Percentiles rank a stretch among this genome's conserved stretches.
phyloP scores from a whole-genome alignment of 345 rosid species.

The Kernera saxatilis region DNA sequence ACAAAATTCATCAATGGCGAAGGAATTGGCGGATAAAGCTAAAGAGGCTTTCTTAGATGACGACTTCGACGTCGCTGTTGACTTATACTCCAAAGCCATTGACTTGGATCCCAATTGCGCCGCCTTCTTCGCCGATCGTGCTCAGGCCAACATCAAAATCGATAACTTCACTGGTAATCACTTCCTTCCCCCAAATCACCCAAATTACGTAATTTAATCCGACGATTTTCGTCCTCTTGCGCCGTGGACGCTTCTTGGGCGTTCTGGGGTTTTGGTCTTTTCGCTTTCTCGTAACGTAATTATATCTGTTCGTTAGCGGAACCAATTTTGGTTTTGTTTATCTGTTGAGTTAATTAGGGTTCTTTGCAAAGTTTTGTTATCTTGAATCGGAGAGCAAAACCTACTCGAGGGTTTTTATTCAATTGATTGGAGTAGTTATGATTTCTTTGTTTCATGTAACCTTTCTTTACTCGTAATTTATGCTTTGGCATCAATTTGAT shows the following conservation, averaged over 20 bases:
- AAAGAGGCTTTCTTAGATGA: conserved; percentile 65
- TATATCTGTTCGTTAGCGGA: neutral
- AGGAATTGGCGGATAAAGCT: conserved; percentile 41
- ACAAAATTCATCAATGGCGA: conserved; percentile 22
- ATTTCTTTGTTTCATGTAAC: neutral
- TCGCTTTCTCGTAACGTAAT: neutral
- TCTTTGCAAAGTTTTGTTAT: neutral
- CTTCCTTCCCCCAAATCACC: neutral
- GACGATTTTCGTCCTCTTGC: neutral
- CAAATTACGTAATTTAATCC: neutral
- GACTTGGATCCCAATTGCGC: conserved; percentile 43
- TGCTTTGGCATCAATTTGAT: neutral
- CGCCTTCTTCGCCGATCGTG: conserved; percentile 62
- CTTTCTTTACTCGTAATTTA: neutral
- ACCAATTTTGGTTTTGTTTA: neutral
- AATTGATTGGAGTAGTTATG: neutral
- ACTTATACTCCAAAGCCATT: conserved; percentile 60
- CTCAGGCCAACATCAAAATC: conserved; percentile 71
- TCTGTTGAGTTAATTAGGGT: neutral
- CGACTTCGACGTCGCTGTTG: conserved; percentile 47
- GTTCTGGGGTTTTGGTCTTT: neutral
- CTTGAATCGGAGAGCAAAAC: neutral
- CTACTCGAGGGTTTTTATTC: neutral
- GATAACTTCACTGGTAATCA: conserved; percentile 42
- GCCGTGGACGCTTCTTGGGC: neutral